Conservation (phyloP, 768 basidiomycete species). For the Pluteus cervinus region DNA sequence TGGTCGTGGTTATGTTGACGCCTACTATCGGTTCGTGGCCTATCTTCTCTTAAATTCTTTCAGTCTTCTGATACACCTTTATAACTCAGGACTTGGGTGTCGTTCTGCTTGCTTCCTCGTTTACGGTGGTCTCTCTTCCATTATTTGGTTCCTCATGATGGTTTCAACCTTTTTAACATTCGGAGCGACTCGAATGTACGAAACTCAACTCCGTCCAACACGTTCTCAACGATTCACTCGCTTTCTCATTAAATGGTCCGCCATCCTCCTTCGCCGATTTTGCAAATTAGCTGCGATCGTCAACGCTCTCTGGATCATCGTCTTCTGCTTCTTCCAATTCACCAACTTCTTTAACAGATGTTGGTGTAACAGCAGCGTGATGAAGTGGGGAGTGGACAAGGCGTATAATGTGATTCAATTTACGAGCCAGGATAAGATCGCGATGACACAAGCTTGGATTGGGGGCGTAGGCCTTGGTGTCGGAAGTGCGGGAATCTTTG, state of each 20-base stretch:
- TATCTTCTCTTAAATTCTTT: background rate
- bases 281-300: constrained; percentile 16
- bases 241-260: constrained; percentile 12
- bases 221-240: too few species aligned
- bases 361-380: constrained; percentile 20
- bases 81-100: constrained; percentile 24
- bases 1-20: constrained; percentile 15
- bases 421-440: constrained; percentile 12
- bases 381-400: constrained; percentile 9
- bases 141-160: constrained; percentile 18
- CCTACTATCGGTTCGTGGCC: constrained; percentile 13
- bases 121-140: constrained; percentile 15
- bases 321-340: constrained; percentile 20
- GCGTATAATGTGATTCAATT: constrained; percentile 17
- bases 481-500: too few species aligned
- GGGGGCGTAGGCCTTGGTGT: too few species aligned
- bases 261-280: constrained; percentile 14
- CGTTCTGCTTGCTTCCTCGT: constrained; percentile 18
- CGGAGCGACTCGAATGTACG: constrained; percentile 9
- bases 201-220: constrained; percentile 10
- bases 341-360: constrained; percentile 17
- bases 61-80: background rate
- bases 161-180: constrained; percentile 16
- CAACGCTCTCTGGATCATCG: constrained; percentile 18
- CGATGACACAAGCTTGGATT: constrained; percentile 27